Base-by-base conservation (phyloP, 1,284 basidiomycete species). In the Ganoderma boninense region DNA sequence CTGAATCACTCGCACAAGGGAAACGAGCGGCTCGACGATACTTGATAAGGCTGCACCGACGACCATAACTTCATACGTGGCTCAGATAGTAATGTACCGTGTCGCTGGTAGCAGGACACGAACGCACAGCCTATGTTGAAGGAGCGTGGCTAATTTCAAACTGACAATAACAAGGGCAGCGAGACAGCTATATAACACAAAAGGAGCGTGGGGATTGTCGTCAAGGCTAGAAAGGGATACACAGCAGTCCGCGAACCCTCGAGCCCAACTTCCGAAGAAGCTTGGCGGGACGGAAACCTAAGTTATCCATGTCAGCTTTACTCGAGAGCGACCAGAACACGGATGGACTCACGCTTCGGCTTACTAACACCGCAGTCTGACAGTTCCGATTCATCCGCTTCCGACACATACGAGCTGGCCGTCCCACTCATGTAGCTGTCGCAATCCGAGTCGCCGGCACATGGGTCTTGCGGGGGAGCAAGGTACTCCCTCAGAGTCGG, bases 401-500 rank as follows among this genome's bases (percentile, higher is more conserved):
- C 29, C 4, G 49, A 26, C 23, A 23, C 23, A 11, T 52, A 52
- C 49, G 23, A 11, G 11, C 49, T 52, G 23, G 14, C 26, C 54
- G 18, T 57, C 29, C 32, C 29, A 16, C 54, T 35, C 6, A 35
- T 18, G 54, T 8, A 18, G 20, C 54, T 57, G 23, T 57, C 29
- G 16, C 29, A 57, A 52, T 20, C 54, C 13, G 29, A 57, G 18
- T 35, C 54, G 18, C 7, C 29, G 20, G 16, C 40, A 46, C 13
- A 52, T 18, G 18, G 7, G 16, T 11, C 26, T 7, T 38, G 38
- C 6, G 40, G 38, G 29, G 13, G 60, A 23, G 60, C 60, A 18
- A 63, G 26, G 29, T 32, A 26, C 43, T 63, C 29, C 23, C 62
- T 18, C 62, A 63, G 62, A 29, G 44, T 43, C 10, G 62, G 62